Evolutionary conservation across 257 asterid genomes (phyloP).

Genomic region (Solanum etuberosum): DNA sequence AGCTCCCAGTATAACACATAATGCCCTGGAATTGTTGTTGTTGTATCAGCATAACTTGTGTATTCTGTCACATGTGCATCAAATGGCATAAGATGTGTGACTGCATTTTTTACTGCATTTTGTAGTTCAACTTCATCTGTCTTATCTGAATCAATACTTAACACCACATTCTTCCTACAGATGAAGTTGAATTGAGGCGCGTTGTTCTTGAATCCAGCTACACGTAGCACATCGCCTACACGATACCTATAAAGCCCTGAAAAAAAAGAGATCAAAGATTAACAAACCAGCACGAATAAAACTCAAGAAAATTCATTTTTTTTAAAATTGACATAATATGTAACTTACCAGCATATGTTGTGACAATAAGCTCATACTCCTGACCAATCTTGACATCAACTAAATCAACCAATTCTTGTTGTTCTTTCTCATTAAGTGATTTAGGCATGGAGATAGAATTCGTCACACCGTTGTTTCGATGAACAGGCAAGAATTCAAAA

Average conservation of each 20-base stretch:
- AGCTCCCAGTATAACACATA: constrained; percentile 88
- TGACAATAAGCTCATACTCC: constrained; percentile 87
- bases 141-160: constrained; percentile 82
- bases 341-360: constrained; percentile 70
- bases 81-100: constrained; percentile 51
- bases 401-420: constrained; percentile 52
- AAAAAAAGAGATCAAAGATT: background rate
- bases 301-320: background rate
- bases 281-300: background rate
- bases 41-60: constrained; percentile 75
- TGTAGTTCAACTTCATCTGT: constrained; percentile 94
- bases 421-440: constrained; percentile 54
- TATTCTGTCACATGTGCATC: constrained; percentile 54
- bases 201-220: constrained; percentile 88
- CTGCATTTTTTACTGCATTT: constrained; percentile 60
- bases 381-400: constrained; percentile 69
- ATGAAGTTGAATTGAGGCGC: constrained; percentile 91
- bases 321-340: background rate
- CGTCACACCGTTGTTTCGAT: constrained; percentile 24
- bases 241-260: constrained; percentile 76
- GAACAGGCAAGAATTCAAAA: constrained; percentile 72
- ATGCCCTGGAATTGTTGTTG: constrained; percentile 53
- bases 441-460: constrained; percentile 27
- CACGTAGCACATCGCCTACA: constrained; percentile 82
- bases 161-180: constrained; percentile 73